A percentile compares a stretch with the other conserved stretches of the same genome.
Conservation (phyloP, 2,329 filamentous ascomycete genomes). For the Sporothrix sp. region DNA sequence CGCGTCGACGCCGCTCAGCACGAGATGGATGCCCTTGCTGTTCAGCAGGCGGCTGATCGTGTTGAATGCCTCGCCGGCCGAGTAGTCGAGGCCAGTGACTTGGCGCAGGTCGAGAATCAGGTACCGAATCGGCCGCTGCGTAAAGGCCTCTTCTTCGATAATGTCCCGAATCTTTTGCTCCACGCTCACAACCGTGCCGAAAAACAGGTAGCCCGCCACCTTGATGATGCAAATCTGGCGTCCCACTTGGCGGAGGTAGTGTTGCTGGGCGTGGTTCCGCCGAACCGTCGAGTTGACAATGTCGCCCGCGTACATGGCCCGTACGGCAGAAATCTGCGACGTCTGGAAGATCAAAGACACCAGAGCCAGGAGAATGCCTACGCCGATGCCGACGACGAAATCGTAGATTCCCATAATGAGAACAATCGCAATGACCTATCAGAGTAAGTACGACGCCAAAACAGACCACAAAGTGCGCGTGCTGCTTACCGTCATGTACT, state of each 20-base stretch:
- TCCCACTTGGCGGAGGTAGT: constrained; percentile 77
- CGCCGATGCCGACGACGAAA: constrained; percentile 87
- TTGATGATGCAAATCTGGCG: constrained; percentile 87
- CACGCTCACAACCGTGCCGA: constrained; percentile 92
- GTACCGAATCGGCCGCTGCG: constrained; percentile 71
- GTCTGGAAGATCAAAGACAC: constrained; percentile 86
- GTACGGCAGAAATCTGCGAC: constrained; percentile 78
- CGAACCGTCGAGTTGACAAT: constrained; percentile 87
- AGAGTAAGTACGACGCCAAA: background rate
- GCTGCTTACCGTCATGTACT: constrained; percentile 68
- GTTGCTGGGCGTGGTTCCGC: constrained; percentile 78
- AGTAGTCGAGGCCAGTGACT: constrained; percentile 91
- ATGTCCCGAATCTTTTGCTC: constrained; percentile 77
- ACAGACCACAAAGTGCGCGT: background rate
- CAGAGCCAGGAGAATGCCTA: constrained; percentile 86
- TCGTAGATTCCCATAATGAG: constrained; percentile 95
- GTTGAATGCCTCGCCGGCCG: constrained; percentile 88
- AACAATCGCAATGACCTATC: constrained; percentile 70
- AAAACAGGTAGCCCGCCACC: constrained; percentile 91
- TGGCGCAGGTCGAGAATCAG: constrained; percentile 81
- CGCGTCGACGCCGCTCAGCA: constrained; percentile 73
- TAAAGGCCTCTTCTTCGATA: constrained; percentile 74
- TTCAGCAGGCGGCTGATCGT: constrained; percentile 78
- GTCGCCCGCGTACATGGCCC: constrained; percentile 81
- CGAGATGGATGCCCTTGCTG: constrained; percentile 66